phyloP scores from a whole-genome alignment of 2,329 filamentous ascomycete species.

The Aspergillus ochraceoroseus region DNA sequence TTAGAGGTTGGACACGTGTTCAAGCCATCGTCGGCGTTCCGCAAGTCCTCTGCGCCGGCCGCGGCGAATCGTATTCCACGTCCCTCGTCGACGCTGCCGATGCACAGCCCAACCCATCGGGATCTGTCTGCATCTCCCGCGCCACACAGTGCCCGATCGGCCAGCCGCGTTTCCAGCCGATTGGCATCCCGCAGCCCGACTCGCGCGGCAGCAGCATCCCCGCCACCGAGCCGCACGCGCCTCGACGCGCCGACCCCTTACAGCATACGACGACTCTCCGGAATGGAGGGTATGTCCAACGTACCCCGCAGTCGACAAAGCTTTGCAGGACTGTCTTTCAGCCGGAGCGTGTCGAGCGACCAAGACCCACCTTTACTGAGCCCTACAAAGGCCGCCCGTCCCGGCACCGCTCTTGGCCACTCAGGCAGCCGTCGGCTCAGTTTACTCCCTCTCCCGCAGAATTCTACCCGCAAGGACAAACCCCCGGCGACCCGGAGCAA shows the following conservation, averaged over 20 bases:
- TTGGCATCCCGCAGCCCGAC: slow-evolving; percentile 33
- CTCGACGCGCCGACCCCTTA: slow-evolving; percentile 44
- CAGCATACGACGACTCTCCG: slow-evolving; percentile 33
- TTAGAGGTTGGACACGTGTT: slow-evolving; percentile 65
- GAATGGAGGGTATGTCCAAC: slow-evolving; percentile 22
- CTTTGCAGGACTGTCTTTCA: slow-evolving; percentile 34
- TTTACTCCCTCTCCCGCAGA: slow-evolving; percentile 39
- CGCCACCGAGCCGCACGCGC: slow-evolving; percentile 25
- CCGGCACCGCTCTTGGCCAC: slow-evolving; percentile 40
- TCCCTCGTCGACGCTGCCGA: slow-evolving; percentile 40
- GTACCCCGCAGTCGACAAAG: slow-evolving; percentile 39
- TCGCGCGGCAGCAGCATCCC: slow-evolving; percentile 25
- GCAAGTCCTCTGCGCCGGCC: slow-evolving; percentile 33
- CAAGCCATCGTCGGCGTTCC: slow-evolving; percentile 59
- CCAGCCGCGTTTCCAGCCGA: slow-evolving; percentile 34
- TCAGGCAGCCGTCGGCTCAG: slow-evolving; percentile 37
- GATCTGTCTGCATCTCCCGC: slow-evolving; percentile 42
- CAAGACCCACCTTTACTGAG: slow-evolving; percentile 20
- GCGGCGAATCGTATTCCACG: slow-evolving; percentile 30
- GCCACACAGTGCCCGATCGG: slow-evolving; percentile 27
- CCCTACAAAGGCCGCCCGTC: slow-evolving; percentile 32
- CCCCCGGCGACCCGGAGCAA: slow-evolving; percentile 23
- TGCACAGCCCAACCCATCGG: slow-evolving; percentile 35
- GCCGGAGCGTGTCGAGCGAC: slow-evolving; percentile 26
- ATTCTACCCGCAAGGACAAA: slow-evolving; percentile 29